Conservation (phyloP, 2,329 filamentous ascomycete species). For the Penicillium sp. region DNA sequence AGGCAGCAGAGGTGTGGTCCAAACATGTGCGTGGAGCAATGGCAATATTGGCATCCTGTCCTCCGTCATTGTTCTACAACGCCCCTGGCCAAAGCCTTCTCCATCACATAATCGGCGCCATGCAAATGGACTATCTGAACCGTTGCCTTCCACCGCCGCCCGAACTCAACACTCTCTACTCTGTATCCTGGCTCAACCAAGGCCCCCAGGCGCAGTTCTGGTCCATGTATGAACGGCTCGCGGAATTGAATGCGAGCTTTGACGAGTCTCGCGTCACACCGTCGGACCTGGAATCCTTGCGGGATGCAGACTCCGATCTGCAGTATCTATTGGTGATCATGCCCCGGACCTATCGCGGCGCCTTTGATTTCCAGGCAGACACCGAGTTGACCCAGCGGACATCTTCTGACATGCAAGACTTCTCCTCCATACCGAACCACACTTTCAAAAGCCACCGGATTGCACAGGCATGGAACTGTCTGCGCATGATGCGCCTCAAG, state of each 20-base stretch:
- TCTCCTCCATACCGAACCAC: not conserved
- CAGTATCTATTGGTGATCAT: constrained; percentile 1
- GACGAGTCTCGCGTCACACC: not conserved
- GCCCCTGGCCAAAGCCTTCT: constrained; percentile 2
- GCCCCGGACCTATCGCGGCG: not conserved
- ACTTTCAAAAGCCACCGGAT: not conserved
- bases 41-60: constrained; percentile 1
- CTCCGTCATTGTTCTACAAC: not conserved
- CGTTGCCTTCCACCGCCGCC: not conserved
- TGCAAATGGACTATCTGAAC: constrained; percentile 5
- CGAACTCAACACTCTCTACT: constrained; percentile 1
- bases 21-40: constrained; percentile 2
- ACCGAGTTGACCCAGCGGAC: not conserved
- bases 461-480: constrained; percentile 6
- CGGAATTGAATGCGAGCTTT: not conserved
- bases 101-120: constrained; percentile 5
- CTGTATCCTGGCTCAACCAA: constrained; percentile 1
- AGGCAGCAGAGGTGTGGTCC: constrained; percentile 3
- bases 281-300: not conserved
- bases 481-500: constrained; percentile 1
- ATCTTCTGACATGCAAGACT: not conserved
- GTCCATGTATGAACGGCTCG: not conserved
- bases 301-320: not conserved
- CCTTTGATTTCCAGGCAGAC: constrained; percentile 1
- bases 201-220: constrained; percentile 2